Evolutionary conservation across 2,329 filamentous ascomycete species (phyloP).

Genomic region (Boeremia exigua): DNA sequence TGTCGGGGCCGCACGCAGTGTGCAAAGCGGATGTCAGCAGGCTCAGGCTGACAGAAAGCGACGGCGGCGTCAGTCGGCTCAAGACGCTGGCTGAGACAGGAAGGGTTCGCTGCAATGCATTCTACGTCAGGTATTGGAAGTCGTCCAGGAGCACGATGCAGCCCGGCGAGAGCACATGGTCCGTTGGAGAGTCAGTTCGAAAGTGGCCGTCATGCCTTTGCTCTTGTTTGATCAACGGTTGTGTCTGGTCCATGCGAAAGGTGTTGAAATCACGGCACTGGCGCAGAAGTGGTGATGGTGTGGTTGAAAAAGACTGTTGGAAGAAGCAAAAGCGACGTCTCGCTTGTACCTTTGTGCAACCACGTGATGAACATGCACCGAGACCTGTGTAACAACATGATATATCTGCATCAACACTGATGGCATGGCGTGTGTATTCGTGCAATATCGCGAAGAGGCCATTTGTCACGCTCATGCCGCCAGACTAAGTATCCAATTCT

Average conservation of each 20-base stretch:
- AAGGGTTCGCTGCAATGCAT: not conserved
- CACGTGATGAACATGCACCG: not conserved
- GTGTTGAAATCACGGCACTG: too few relatives aligned
- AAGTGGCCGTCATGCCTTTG: too few relatives aligned
- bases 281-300: not conserved
- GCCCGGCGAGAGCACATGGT: not conserved
- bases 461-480: not conserved
- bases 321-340: slow-evolving; percentile 1
- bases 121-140: not conserved
- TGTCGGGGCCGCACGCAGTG: not conserved
- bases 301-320: not conserved
- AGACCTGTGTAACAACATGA: not conserved
- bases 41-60: not conserved
- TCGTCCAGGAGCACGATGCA: not conserved
- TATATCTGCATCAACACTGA: not conserved
- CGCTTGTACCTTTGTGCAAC: slow-evolving; percentile 12
- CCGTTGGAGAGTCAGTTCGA: not conserved
- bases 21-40: slow-evolving; percentile 8
- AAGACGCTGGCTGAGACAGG: not conserved
- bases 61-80: not conserved
- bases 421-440: not conserved
- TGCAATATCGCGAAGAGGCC: not conserved
- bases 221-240: too few relatives aligned
- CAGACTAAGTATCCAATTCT: not conserved
- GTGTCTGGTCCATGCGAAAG: not conserved